Percentiles rank a stretch among this genome's conserved stretches.
Conservation (phyloP, 345 rosid species). For the Salix purpurea region DNA sequence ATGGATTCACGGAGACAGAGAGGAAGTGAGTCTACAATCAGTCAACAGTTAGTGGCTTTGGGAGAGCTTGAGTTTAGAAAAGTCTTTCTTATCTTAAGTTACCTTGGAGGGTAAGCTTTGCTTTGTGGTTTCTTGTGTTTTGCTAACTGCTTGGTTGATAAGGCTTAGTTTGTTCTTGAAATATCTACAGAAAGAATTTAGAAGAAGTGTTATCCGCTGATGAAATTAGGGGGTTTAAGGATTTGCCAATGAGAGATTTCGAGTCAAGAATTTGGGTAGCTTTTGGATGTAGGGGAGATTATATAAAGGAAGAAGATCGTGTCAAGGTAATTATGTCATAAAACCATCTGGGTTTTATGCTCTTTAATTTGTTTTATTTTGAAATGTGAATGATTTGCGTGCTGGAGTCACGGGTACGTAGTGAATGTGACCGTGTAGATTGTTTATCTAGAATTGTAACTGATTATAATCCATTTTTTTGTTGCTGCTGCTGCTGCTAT, state of each 20-base stretch:
- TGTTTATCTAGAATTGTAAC: not conserved
- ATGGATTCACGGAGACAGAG: no score
- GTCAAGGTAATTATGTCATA: constrained; percentile 19
- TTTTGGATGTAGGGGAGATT: constrained; percentile 9
- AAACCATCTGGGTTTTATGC: not conserved
- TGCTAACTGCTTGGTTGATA: not conserved
- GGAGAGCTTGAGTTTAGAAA: constrained; percentile 62
- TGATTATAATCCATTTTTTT: not conserved
- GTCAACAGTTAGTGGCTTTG: constrained; percentile 42
- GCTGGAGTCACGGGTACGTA: not conserved
- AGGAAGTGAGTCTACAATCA: not conserved
- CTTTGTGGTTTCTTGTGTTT: not conserved
- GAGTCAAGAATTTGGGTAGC: constrained; percentile 49
- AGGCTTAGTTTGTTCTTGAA: not conserved
- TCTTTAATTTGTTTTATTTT: no score
- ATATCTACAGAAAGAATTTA: constrained; percentile 28
- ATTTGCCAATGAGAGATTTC: constrained; percentile 42
- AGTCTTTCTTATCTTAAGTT: constrained; percentile 55
- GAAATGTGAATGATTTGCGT: no score
- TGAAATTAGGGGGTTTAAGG: constrained; percentile 34
- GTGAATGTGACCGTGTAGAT: not conserved
- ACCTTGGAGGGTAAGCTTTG: constrained; percentile 54
- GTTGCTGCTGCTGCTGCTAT: not conserved
- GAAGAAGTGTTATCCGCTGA: constrained; percentile 32
- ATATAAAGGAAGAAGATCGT: constrained; percentile 27